phyloP scores from a whole-genome alignment of 2,329 filamentous ascomycete genomes.

The Apiospora pterosperma region DNA sequence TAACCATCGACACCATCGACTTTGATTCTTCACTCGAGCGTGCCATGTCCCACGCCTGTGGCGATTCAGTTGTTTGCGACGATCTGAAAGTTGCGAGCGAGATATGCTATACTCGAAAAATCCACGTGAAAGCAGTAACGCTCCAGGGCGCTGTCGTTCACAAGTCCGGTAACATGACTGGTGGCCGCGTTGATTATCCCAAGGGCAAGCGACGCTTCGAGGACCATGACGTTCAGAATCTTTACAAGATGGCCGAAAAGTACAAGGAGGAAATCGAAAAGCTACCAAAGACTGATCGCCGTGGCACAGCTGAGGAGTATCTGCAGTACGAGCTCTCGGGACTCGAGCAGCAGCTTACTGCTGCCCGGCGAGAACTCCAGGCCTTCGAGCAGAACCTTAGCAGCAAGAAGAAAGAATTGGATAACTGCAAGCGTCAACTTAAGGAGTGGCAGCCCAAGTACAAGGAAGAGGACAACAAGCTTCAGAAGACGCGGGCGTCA shows the following conservation, averaged over 20 bases:
- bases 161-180: slow-evolving; percentile 95
- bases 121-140: slow-evolving; percentile 92
- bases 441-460: slow-evolving; percentile 76
- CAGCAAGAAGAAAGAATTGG: slow-evolving; percentile 79
- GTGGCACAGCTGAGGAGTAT: slow-evolving; percentile 73
- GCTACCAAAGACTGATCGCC: slow-evolving; percentile 74
- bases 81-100: slow-evolving; percentile 81
- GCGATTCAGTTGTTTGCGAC: slow-evolving; percentile 92
- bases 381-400: slow-evolving; percentile 78
- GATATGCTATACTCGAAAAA: slow-evolving; percentile 78
- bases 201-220: slow-evolving; percentile 82
- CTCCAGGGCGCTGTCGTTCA: slow-evolving; percentile 95
- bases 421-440: slow-evolving; percentile 70
- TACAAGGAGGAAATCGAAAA: slow-evolving; percentile 74
- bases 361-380: slow-evolving; percentile 71
- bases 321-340: slow-evolving; percentile 76
- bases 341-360: slow-evolving; percentile 71
- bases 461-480: slow-evolving; percentile 63
- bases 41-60: slow-evolving; percentile 92
- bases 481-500: slow-evolving; percentile 54
- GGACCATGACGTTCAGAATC: slow-evolving; percentile 81
- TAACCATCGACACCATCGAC: slow-evolving; percentile 94
- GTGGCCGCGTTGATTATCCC: slow-evolving; percentile 75
- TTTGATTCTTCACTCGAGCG: slow-evolving; percentile 86
- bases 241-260: slow-evolving; percentile 74